Base-by-base conservation (phyloP, 148 eudicot species). In the Selenicereus undatus region DNA sequence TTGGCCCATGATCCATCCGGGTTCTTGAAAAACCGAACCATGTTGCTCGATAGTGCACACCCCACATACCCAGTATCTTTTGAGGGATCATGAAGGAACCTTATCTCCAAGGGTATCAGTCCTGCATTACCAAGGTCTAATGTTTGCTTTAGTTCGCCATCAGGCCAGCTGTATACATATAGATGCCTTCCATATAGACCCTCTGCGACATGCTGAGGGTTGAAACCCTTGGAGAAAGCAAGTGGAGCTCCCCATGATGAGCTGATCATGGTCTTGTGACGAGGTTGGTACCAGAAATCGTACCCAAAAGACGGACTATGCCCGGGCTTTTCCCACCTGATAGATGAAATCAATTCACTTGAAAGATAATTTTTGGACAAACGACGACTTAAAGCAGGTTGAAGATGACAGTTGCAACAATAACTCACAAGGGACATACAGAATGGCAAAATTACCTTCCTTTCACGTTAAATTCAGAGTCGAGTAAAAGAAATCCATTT, bases 241-340 rank as follows among this genome's bases (percentile, higher is more conserved):
- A 82, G 80, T 11, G 99, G 99, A 58, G 98, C 98, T 74, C 99
- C 99, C 99, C 99, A 97, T 56, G 99, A 90, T 75, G 93, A 90
- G 89, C 99, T 97, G 73, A 97, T 94, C 99, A 97, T 97, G 30
- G 98, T 97, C 84, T 91, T 89, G 79, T 92, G 97, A 56, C 93
- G 89, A 32, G 99, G 99, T 84, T 97, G 99, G 84, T 97, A 97
- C 99, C 99, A 97, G 83, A 86, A 97, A 87, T 97, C 99, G 75
- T 97, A 97, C 21, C 99, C 99, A 71, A 88, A 97, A 30, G 89
- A 85, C 4, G 99, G 99, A 77, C 94, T 94, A 62, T 97, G 90
- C 71, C 98, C 99, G 11, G 97, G 97, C 83, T 97, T 97, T 82
- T 97, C 99, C 99, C 99, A 97, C 93, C 99, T 97, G 78, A 22